Evolutionary conservation across 108 stramenopile species (phyloP), one percentile per base, ranked within the genome.

Genomic region (Nitzschia sp.): DNA sequence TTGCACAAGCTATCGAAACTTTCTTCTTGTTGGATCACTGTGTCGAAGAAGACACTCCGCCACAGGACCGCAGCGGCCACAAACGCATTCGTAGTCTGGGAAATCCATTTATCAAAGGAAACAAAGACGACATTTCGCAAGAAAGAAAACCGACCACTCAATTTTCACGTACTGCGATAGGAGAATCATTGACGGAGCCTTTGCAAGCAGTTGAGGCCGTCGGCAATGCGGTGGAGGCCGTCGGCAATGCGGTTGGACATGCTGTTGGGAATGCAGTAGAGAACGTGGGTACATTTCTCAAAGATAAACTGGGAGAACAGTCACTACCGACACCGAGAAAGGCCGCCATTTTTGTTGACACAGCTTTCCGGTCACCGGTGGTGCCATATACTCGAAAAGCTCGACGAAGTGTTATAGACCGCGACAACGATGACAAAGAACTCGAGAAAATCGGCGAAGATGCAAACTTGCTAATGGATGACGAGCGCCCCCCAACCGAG

Each of bases 11-110:
- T 1, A 59, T 85, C n/a, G 69, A 79, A 68, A 77, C 68, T 11
- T 79, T 85, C 1, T 82, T 85, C 59, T 63, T 81, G 59, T 69
- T 72, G 26, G 84, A 85, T 66, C 78, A 80, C 53, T 77, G 75
- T 45, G 56, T 64, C 15, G 77, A 75, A 48, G 79, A 67, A 26
- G 64, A 57, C 38, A 56, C 33, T 34, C 33, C 48, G 2, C 26
- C 38, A 15, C 11, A 32, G 9, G 11, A 6, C 21, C 35, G 27
- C 11, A 46, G 30, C 13, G 32, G 13, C 11, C 38, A 6, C 21
- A 19, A 50, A 32, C 28, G 45, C 23, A 47, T 16, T 68, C 44
- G 48, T 6, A 33, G 15, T 26, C 9, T 29, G 16, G 38, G 27
- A 53, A 34, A 17, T 44, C 28, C 31, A 15, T 64, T 30, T 16